These are phyloP conservation scores for Penicillium sp. DNA, from an alignment of 2,329 filamentous ascomycete species.

Conservation along the genomic window DNA sequence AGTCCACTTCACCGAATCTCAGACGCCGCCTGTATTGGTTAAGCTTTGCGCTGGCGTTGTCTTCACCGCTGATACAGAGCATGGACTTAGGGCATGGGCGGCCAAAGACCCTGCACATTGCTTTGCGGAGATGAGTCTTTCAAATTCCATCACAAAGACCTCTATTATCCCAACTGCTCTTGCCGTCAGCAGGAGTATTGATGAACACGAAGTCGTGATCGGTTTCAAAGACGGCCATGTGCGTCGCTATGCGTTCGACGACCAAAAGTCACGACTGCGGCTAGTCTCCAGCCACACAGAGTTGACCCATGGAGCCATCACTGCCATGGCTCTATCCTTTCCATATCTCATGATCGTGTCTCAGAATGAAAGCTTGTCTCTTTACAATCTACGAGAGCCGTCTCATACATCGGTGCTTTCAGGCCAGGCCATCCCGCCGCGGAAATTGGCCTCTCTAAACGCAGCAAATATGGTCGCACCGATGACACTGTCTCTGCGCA, in stretches of 20 bases:
- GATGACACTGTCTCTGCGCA: conserved; percentile 75
- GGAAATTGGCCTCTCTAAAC: conserved; percentile 68
- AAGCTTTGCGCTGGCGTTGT: conserved; percentile 72
- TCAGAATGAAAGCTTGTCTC: conserved; percentile 62
- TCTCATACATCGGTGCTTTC: conserved; percentile 4
- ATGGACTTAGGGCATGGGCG: conserved; percentile 74
- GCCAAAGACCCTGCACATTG: conserved; percentile 56
- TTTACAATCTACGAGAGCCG: conserved; percentile 58
- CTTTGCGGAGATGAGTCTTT: conserved; percentile 46
- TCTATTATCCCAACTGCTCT: conserved; percentile 54
- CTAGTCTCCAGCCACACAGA: conserved; percentile 54
- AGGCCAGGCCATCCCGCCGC: conserved; percentile 25
- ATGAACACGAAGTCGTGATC: conserved; percentile 55
- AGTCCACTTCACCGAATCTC: conserved; percentile 55
- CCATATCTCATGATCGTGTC: conserved; percentile 79
- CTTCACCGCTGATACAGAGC: conserved; percentile 64
- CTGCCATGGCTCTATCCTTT: conserved; percentile 63
- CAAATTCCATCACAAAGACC: conserved; percentile 49
- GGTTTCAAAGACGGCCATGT: conserved; percentile 70
- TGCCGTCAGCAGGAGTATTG: conserved; percentile 38
- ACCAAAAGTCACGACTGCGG: conserved; percentile 40
- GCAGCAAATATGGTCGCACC: conserved; percentile 75
- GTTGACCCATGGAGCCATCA: conserved; percentile 60
- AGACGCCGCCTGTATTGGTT: conserved; percentile 60
- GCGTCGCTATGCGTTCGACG: conserved; percentile 59